Conservation (phyloP, 352 stramenopile species). For the Pythium sp. region DNA sequence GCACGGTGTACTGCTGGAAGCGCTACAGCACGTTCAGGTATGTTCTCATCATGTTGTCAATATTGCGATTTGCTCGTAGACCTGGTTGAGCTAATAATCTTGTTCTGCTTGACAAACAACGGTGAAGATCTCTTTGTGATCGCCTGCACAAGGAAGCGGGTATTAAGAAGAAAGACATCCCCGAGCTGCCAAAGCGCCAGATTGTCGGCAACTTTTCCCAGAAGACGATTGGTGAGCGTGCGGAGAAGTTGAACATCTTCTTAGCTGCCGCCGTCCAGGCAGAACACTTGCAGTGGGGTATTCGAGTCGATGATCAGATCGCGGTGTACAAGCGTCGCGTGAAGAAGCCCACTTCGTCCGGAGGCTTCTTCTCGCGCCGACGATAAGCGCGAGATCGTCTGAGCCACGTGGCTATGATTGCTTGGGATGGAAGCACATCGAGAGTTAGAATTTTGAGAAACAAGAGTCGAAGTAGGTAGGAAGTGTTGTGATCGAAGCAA, state of each 20-base stretch:
- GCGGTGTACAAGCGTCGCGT: constrained; percentile 88
- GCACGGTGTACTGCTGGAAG: constrained; percentile 87
- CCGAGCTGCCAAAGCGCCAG: constrained; percentile 79
- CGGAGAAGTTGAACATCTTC: constrained; percentile 86
- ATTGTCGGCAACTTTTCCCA: constrained; percentile 84
- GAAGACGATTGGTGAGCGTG: constrained; percentile 76
- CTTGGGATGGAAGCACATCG: background rate
- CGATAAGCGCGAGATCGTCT: constrained; percentile 36
- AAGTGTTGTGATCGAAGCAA: background rate
- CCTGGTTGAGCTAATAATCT: background rate
- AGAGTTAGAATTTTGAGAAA: constrained; percentile 1
- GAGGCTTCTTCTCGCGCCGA: constrained; percentile 65
- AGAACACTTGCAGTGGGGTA: constrained; percentile 86
- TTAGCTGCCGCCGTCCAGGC: constrained; percentile 69
- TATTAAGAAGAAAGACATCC: constrained; percentile 81
- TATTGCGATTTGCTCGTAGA: background rate
- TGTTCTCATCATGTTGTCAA: background rate
- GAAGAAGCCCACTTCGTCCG: constrained; percentile 37
- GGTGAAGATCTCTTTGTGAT: constrained; percentile 66
- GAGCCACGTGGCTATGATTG: background rate
- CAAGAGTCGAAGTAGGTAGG: background rate
- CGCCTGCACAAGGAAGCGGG: constrained; percentile 84
- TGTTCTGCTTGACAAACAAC: background rate
- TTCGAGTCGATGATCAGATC: constrained; percentile 85
- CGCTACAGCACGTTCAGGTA: constrained; percentile 88